These are phyloP conservation scores for Blastomyces silverae DNA, from an alignment of 2,329 filamentous ascomycete species.

Conservation along the genomic window DNA sequence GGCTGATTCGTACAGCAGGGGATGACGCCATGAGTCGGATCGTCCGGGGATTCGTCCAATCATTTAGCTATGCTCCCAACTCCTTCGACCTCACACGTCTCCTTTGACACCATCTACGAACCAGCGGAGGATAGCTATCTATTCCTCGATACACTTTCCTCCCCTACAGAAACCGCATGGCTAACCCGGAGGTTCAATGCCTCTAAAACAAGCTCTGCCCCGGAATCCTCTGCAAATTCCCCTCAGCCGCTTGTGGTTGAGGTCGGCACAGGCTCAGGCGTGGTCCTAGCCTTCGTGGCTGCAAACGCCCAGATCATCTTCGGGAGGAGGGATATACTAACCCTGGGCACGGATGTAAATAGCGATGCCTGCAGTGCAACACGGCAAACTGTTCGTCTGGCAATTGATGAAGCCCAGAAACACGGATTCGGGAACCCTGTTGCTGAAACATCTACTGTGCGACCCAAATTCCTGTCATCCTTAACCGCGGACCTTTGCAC, in stretches of 20 bases:
- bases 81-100: conserved; percentile 84
- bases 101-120: conserved; percentile 84
- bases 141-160: conserved; percentile 83
- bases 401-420: conserved; percentile 37
- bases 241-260: conserved; percentile 65
- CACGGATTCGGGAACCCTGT: conserved; percentile 34
- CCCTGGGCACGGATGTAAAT: conserved; percentile 79
- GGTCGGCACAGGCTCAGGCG: conserved; percentile 83
- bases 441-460: conserved; percentile 28
- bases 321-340: conserved; percentile 61
- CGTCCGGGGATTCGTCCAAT: background rate
- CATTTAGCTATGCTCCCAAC: conserved; percentile 71
- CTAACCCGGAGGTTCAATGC: conserved; percentile 56
- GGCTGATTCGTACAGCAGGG: background rate
- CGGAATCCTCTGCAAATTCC: conserved; percentile 17
- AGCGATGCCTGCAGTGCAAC: conserved; percentile 74
- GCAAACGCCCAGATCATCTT: conserved; percentile 69
- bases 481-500: conserved; percentile 63
- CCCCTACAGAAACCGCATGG: conserved; percentile 59
- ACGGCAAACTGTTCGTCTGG: conserved; percentile 55
- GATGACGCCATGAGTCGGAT: background rate
- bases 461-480: conserved; percentile 56
- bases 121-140: conserved; percentile 95
- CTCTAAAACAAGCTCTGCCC: conserved; percentile 15
- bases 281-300: conserved; percentile 82